phyloP scores from a whole-genome alignment of 768 basidiomycete genomes.

The Chiua virens region DNA sequence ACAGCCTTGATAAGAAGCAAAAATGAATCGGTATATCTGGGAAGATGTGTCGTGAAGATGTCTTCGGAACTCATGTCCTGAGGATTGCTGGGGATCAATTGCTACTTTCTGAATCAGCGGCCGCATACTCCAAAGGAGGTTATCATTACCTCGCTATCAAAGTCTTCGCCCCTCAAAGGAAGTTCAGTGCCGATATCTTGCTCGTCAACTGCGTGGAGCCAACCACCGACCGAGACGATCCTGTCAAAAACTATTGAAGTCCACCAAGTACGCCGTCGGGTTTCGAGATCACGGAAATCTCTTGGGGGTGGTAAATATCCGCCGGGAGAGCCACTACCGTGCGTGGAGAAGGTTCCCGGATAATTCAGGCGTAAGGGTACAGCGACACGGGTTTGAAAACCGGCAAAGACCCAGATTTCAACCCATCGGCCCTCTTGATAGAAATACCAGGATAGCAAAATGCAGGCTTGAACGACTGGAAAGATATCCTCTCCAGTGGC shows the following conservation, averaged over 20 bases:
- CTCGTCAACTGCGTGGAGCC: constrained; percentile 85
- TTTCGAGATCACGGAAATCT: constrained; percentile 73
- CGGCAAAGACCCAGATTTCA: constrained; percentile 89
- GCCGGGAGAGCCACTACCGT: constrained; percentile 65
- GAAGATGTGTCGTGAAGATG: constrained; percentile 68
- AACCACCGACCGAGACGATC: constrained; percentile 77
- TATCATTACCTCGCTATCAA: constrained; percentile 64
- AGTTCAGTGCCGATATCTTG: constrained; percentile 83
- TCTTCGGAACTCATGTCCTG: constrained; percentile 65
- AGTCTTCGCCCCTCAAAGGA: constrained; percentile 73
- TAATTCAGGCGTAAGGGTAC: constrained; percentile 83
- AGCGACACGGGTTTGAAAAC: constrained; percentile 79
- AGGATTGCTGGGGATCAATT: constrained; percentile 66
- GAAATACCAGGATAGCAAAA: constrained; percentile 86
- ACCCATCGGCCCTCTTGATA: constrained; percentile 90
- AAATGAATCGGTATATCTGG: constrained; percentile 81
- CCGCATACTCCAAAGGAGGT: not conserved
- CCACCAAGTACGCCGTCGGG: constrained; percentile 85
- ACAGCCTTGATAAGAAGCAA: constrained; percentile 78
- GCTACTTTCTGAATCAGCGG: constrained; percentile 38
- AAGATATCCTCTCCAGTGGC: constrained; percentile 87
- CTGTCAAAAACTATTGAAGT: constrained; percentile 88
- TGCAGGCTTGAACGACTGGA: constrained; percentile 83
- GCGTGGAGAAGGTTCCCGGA: constrained; percentile 77
- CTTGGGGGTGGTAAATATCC: constrained; percentile 82